Evolutionary conservation across 2,329 filamentous ascomycete species (phyloP).

Genomic region (Sphaerulina populicola): DNA sequence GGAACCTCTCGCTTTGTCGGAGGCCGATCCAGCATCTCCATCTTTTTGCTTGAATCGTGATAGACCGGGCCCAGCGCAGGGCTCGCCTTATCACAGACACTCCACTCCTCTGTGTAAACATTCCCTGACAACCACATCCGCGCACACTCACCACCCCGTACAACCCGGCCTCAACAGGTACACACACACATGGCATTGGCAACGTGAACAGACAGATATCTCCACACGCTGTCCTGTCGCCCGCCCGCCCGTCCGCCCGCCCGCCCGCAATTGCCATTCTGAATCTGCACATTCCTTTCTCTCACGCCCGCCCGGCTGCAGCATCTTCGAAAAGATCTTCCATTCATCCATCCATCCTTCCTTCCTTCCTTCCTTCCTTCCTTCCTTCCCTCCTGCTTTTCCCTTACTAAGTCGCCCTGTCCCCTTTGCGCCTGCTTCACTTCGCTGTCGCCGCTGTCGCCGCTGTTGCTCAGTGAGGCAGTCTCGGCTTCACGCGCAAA

Average conservation of each 20-base stretch:
- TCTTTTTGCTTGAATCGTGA: too few relatives aligned
- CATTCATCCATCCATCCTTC: not conserved
- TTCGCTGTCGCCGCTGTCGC: not conserved
- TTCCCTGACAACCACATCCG: too few relatives aligned
- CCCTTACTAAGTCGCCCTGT: not conserved
- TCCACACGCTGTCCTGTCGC: not conserved
- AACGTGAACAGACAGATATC: too few relatives aligned
- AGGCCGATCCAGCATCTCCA: too few relatives aligned
- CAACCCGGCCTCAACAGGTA: too few relatives aligned
- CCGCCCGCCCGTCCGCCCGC: too few relatives aligned
- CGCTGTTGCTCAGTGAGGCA: not conserved
- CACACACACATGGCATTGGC: too few relatives aligned
- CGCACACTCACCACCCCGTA: too few relatives aligned
- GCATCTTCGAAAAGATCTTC: not conserved
- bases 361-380: not conserved
- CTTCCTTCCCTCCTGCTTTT: not conserved
- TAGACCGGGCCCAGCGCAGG: too few relatives aligned
- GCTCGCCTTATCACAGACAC: too few relatives aligned
- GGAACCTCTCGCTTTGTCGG: too few relatives aligned
- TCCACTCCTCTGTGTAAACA: too few relatives aligned
- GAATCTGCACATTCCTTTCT: not conserved
- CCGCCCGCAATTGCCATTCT: not conserved
- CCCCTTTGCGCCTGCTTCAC: not conserved
- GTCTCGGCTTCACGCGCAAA: slow-evolving; percentile 1
- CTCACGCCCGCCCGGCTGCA: not conserved